These are phyloP conservation scores for Insectozyma bohioensis DNA, from an alignment of 1,139 yeast species.

Conservation along the genomic window DNA sequence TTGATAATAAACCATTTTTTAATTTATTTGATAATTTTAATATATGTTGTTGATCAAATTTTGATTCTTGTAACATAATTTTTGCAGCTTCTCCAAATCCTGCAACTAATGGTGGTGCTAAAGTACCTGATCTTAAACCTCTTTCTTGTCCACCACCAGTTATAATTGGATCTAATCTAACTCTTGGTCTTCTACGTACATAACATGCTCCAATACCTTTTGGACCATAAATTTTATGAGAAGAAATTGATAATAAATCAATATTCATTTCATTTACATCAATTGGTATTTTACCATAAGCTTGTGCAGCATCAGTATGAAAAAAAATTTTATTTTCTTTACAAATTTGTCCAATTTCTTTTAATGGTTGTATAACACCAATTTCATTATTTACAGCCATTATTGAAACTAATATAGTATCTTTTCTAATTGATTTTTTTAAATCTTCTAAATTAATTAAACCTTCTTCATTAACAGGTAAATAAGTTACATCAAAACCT, in stretches of 20 bases:
- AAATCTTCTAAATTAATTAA: conserved; percentile 74
- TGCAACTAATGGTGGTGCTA: conserved; percentile 91
- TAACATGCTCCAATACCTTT: conserved; percentile 96
- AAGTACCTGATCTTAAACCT: conserved; percentile 94
- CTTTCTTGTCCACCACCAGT: conserved; percentile 99
- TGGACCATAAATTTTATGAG: conserved; percentile 97
- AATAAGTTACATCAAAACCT: conserved; percentile 93
- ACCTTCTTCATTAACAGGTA: conserved; percentile 83
- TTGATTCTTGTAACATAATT: conserved; percentile 70
- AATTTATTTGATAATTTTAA: conserved; percentile 68
- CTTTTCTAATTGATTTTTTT: conserved; percentile 83
- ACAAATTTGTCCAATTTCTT: conserved; percentile 89
- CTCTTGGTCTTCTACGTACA: conserved; percentile 97
- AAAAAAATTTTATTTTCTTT: conserved; percentile 85
- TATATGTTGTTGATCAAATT: conserved; percentile 71
- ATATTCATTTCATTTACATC: conserved; percentile 94
- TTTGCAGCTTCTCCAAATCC: conserved; percentile 99
- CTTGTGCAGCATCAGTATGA: conserved; percentile 99
- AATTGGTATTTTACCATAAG: conserved; percentile 87
- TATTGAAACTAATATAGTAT: conserved; percentile 86
- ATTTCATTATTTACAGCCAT: conserved; percentile 99
- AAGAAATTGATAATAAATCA: conserved; percentile 89
- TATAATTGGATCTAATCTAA: conserved; percentile 89
- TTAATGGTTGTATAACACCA: conserved; percentile 95
- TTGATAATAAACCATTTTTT: conserved; percentile 66